Percentiles rank a stretch among this genome's conserved stretches.
phyloP scores from a whole-genome alignment of 352 stramenopile genomes.

The Globisporangium spiculum region DNA sequence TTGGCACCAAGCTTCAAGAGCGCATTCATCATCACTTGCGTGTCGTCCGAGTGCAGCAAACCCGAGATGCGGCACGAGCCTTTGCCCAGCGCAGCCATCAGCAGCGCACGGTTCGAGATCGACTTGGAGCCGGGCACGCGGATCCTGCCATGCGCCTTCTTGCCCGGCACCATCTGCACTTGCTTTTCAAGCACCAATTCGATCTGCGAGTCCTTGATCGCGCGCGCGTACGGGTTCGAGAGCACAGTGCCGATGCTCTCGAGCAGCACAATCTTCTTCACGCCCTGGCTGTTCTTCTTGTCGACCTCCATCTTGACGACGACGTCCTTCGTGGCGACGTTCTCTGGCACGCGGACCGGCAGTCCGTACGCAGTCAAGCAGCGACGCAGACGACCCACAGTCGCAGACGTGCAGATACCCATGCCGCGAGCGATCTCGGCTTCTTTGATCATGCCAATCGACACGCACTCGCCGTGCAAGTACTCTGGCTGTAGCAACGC shows the following conservation, averaged over 20 bases:
- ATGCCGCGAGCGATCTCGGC: constrained; percentile 89
- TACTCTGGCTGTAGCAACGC: constrained; percentile 94
- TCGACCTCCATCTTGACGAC: constrained; percentile 86
- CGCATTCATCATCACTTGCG: constrained; percentile 97
- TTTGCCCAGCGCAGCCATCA: constrained; percentile 92
- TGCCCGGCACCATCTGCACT: constrained; percentile 53
- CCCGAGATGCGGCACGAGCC: constrained; percentile 85
- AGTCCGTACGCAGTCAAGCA: constrained; percentile 71
- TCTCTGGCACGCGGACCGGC: constrained; percentile 59
- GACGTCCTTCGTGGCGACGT: constrained; percentile 54
- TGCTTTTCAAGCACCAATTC: constrained; percentile 76
- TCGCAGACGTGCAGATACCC: constrained; percentile 67
- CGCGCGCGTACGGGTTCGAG: constrained; percentile 64
- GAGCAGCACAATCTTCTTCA: constrained; percentile 83
- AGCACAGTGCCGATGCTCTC: constrained; percentile 69
- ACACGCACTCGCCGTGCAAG: constrained; percentile 96
- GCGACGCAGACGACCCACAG: constrained; percentile 62
- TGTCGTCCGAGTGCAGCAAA: constrained; percentile 97
- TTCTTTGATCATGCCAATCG: constrained; percentile 97
- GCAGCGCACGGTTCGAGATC: constrained; percentile 96
- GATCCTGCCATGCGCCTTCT: constrained; percentile 49
- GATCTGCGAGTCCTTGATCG: constrained; percentile 73
- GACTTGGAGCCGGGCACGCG: constrained; percentile 96
- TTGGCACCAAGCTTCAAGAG: constrained; percentile 89
- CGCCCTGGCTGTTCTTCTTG: constrained; percentile 82